Evolutionary conservation across 805 yeast species (phyloP).

Genomic region (Kurtzmaniella cleridarum): DNA sequence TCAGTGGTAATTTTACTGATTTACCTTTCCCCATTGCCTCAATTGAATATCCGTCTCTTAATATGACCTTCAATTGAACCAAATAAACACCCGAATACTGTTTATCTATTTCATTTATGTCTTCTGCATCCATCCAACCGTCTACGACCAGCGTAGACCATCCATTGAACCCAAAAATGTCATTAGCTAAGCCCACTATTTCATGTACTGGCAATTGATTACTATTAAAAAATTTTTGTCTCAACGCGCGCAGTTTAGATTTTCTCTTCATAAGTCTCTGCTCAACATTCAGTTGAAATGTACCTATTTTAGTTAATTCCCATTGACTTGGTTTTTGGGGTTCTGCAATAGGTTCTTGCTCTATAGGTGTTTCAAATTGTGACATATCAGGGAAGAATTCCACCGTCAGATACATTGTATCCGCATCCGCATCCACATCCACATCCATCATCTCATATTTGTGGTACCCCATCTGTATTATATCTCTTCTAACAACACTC

Average conservation of each 20-base stretch:
- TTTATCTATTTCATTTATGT: slow-evolving; percentile 16
- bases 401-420: slow-evolving; percentile 5
- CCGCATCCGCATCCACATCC: slow-evolving; percentile 4
- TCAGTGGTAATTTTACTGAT: slow-evolving; percentile 26
- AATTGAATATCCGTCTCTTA: slow-evolving; percentile 40
- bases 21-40: slow-evolving; percentile 37
- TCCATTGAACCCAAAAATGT: slow-evolving; percentile 51
- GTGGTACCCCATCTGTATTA: slow-evolving; percentile 1
- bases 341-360: slow-evolving; percentile 7
- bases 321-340: slow-evolving; percentile 30
- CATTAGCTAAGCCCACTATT: slow-evolving; percentile 41
- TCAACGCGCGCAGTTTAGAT: slow-evolving; percentile 4
- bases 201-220: slow-evolving; percentile 10
- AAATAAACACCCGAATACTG: slow-evolving; percentile 11
- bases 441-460: too few species aligned
- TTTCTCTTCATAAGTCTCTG: slow-evolving; percentile 16
- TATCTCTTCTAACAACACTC: too few species aligned
- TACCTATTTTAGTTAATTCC: slow-evolving; percentile 44
- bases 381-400: slow-evolving; percentile 13
- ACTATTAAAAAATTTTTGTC: background rate
- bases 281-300: slow-evolving; percentile 45
- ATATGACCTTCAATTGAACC: slow-evolving; percentile 28
- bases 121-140: slow-evolving; percentile 12
- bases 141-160: slow-evolving; percentile 45
- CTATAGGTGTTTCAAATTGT: slow-evolving; percentile 6